A percentile compares a stretch with the other conserved stretches of the same genome.
These are phyloP conservation scores for Strobilomyces echinocephalus DNA, from an alignment of 768 basidiomycete genomes.

Conservation along the genomic window DNA sequence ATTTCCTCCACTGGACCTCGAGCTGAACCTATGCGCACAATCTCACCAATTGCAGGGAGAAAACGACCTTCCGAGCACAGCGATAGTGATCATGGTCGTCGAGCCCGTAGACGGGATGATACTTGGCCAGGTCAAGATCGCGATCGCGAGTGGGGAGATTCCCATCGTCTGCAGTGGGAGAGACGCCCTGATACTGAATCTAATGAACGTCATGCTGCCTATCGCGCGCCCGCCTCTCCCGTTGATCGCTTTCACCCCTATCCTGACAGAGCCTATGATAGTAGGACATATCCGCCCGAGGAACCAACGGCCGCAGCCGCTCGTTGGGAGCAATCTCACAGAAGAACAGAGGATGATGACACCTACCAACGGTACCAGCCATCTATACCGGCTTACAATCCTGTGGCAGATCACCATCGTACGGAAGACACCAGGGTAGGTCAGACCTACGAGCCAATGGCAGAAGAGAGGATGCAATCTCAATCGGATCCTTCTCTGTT, in stretches of 20 bases:
- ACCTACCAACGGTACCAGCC: constrained; percentile 11
- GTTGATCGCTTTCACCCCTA: constrained; percentile 6
- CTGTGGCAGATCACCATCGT: constrained; percentile 4
- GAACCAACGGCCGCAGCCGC: background rate
- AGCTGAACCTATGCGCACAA: constrained; percentile 15
- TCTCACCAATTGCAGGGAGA: constrained; percentile 12
- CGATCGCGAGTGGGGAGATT: constrained; percentile 4
- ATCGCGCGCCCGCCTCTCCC: constrained; percentile 5
- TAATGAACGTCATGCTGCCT: constrained; percentile 9
- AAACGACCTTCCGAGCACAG: constrained; percentile 21
- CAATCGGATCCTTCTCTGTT: constrained; percentile 19
- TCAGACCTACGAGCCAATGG: constrained; percentile 10
- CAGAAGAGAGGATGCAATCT: constrained; percentile 9
- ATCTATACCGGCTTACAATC: background rate
- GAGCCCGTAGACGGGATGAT: constrained; percentile 24
- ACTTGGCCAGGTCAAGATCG: constrained; percentile 13
- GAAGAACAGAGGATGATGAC: constrained; percentile 14
- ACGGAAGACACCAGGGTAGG: constrained; percentile 4
- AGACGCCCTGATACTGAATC: constrained; percentile 10
- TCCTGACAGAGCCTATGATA: constrained; percentile 11
- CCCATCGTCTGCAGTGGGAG: constrained; percentile 9
- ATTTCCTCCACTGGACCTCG: constrained; percentile 8
- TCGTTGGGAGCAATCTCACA: constrained; percentile 10
- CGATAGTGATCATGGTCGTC: constrained; percentile 19
- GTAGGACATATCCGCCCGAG: background rate